phyloP scores from a whole-genome alignment of 768 basidiomycete species.

The Boletellus ananas region DNA sequence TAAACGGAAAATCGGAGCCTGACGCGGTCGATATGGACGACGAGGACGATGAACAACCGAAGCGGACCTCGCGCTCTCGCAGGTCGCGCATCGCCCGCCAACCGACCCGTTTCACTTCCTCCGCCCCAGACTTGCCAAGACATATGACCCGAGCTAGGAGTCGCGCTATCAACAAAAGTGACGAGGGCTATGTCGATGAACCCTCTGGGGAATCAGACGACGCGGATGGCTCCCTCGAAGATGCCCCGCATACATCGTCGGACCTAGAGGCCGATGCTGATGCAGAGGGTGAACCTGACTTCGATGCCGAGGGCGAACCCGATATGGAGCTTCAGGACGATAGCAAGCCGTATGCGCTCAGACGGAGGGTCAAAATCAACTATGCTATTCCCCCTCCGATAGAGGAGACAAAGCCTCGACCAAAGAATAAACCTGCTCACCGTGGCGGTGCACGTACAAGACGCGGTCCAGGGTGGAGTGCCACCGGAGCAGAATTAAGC shows the following conservation, averaged over 20 bases:
- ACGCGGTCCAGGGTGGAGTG: conserved; percentile 72
- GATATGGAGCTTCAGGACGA: conserved; percentile 41
- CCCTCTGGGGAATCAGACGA: conserved; percentile 50
- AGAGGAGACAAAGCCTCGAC: conserved; percentile 54
- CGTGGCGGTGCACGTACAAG: conserved; percentile 38
- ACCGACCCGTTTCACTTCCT: conserved; percentile 7
- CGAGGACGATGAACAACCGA: conserved; percentile 27
- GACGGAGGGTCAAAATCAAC: conserved; percentile 63
- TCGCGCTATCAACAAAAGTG: conserved; percentile 37
- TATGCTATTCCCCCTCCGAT: conserved; percentile 81
- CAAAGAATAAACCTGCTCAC: conserved; percentile 36
- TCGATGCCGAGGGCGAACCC: conserved; percentile 36
- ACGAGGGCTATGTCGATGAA: conserved; percentile 48
- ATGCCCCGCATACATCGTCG: conserved; percentile 41
- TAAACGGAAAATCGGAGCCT: conserved; percentile 20
- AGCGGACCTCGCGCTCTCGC: conserved; percentile 13
- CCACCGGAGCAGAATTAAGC: conserved; percentile 69
- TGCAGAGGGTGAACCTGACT: conserved; percentile 39
- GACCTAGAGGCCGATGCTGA: conserved; percentile 36
- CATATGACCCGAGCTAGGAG: conserved; percentile 26
- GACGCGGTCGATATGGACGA: conserved; percentile 30
- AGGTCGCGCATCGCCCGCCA: conserved; percentile 25
- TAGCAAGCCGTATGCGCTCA: conserved; percentile 49
- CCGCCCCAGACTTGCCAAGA: neutral
- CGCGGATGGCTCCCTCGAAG: conserved; percentile 58